Evolutionary conservation across 2,329 filamentous ascomycete genomes (phyloP).

Genomic region (Paecilomyces sp.): DNA sequence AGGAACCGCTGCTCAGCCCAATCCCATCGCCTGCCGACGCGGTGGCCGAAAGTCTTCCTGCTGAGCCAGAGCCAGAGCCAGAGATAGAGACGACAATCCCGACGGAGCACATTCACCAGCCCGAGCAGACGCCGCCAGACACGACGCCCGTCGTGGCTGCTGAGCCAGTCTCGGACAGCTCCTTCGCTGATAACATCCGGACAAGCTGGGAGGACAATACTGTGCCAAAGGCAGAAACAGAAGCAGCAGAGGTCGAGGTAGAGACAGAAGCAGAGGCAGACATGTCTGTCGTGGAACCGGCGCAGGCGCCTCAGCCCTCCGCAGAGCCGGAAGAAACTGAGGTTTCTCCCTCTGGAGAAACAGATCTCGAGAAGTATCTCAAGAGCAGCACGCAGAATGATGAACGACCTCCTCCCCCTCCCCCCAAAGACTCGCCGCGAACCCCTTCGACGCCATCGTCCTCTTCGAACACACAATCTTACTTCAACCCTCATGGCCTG

Average conservation of each 20-base stretch:
- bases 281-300: constrained; percentile 25
- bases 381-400: constrained; percentile 27
- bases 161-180: neutral
- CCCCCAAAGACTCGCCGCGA: constrained; percentile 28
- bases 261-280: neutral
- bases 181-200: constrained; percentile 3
- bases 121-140: neutral
- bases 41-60: neutral
- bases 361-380: constrained; percentile 37
- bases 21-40: constrained; percentile 9
- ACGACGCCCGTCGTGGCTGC: neutral
- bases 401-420: constrained; percentile 21
- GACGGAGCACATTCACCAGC: neutral
- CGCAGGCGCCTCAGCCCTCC: constrained; percentile 13
- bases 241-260: too few relatives aligned
- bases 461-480: constrained; percentile 29
- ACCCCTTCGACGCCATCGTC: constrained; percentile 21
- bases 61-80: too few relatives aligned
- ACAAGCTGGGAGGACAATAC: constrained; percentile 6
- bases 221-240: constrained; percentile 3
- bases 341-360: constrained; percentile 17
- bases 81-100: neutral
- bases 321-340: constrained; percentile 9
- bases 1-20: neutral
- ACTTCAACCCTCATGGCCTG: constrained; percentile 39